phyloP scores from a whole-genome alignment of 1,284 basidiomycete genomes.

The Cutaneotrichosporon sp. region DNA sequence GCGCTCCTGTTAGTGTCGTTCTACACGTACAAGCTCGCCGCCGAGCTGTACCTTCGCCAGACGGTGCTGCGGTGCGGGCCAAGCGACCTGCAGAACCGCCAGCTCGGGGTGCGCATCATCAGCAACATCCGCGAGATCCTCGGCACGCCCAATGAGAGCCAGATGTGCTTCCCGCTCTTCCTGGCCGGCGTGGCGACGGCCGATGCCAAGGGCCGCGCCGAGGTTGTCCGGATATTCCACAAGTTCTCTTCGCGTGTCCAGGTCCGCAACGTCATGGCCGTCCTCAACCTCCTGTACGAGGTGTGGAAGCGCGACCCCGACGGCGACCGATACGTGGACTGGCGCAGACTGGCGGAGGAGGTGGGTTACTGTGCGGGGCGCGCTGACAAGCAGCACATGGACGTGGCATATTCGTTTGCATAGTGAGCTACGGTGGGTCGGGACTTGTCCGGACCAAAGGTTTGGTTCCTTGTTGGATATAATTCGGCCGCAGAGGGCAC shows the following conservation, averaged over 20 bases:
- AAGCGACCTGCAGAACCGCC: constrained; percentile 32
- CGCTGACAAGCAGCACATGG: constrained; percentile 11
- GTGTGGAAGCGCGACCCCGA: constrained; percentile 37
- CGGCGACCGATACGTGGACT: constrained; percentile 34
- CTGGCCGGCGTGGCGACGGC: constrained; percentile 36
- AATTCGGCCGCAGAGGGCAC: background rate
- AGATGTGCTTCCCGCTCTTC: constrained; percentile 44
- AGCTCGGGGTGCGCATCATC: constrained; percentile 34
- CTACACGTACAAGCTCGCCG: constrained; percentile 36
- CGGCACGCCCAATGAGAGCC: constrained; percentile 37
- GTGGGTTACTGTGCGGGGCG: background rate
- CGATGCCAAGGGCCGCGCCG: constrained; percentile 25
- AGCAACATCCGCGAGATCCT: constrained; percentile 32
- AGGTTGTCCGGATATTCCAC: constrained; percentile 31
- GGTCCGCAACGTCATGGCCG: constrained; percentile 32
- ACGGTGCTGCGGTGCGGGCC: constrained; percentile 30
- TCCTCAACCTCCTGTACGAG: constrained; percentile 32
- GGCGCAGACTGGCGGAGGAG: constrained; percentile 29
- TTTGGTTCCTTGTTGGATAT: too few relatives aligned
- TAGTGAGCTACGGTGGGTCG: too few relatives aligned
- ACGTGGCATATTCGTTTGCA: constrained; percentile 17
- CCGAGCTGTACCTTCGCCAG: constrained; percentile 41
- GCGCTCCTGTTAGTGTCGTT: constrained; percentile 33
- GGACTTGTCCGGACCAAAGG: too few relatives aligned
- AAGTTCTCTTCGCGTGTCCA: constrained; percentile 33